Evolutionary conservation across 768 basidiomycete species (phyloP).

Genomic region (Boletus reticuloceps): DNA sequence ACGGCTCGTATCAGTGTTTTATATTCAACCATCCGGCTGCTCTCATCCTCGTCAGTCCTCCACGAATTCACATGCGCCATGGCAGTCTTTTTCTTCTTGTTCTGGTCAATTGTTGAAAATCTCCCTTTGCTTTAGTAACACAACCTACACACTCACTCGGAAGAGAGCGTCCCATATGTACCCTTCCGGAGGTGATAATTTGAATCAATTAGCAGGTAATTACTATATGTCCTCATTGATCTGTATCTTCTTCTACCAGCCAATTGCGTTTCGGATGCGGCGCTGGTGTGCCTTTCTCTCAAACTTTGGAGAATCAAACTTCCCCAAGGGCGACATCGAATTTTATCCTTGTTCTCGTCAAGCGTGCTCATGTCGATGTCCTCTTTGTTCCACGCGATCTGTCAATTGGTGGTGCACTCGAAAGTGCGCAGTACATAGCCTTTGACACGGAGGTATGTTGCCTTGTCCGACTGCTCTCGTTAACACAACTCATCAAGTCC

Average conservation of each 20-base stretch:
- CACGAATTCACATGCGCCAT: not conserved
- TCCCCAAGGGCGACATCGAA: slow-evolving; percentile 7
- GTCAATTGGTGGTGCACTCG: not conserved
- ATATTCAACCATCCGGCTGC: too few relatives aligned
- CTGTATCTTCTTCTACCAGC: not conserved
- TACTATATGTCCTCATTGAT: too few relatives aligned
- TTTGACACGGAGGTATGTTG: too few relatives aligned
- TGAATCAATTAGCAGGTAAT: not conserved
- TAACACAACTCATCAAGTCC: not conserved
- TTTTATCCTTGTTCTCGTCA: slow-evolving; percentile 9
- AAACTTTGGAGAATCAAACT: slow-evolving; percentile 13
- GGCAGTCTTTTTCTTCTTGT: not conserved
- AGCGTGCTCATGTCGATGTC: slow-evolving; percentile 4
- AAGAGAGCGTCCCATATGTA: not conserved
- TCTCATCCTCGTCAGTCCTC: not conserved
- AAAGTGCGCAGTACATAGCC: too few relatives aligned
- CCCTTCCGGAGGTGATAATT: slow-evolving; percentile 1
- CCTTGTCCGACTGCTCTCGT: too few relatives aligned
- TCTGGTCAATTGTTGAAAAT: not conserved
- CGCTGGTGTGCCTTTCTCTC: not conserved
- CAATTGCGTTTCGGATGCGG: slow-evolving; percentile 1
- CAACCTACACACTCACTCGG: too few relatives aligned
- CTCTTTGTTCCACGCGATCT: not conserved
- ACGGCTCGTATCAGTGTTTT: not conserved
- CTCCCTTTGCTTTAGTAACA: not conserved